Percentiles rank a stretch among this genome's conserved stretches.
Conservation (phyloP, 2,329 filamentous ascomycete genomes). For the Parasarocladium wereldwijsianum region DNA sequence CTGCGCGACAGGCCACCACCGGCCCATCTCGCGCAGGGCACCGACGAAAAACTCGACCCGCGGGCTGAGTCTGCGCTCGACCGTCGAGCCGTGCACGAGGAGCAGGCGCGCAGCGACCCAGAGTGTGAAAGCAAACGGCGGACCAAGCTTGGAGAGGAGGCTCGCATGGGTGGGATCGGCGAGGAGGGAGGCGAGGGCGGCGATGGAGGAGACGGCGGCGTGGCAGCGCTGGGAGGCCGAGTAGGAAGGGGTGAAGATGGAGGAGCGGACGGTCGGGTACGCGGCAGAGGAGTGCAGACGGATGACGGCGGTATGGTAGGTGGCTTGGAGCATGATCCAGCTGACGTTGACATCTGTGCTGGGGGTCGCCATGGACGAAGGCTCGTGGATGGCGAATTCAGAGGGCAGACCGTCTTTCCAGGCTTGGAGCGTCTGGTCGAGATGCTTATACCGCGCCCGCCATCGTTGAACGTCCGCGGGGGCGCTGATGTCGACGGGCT, state of each 20-base stretch:
- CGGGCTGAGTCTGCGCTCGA: constrained; percentile 67
- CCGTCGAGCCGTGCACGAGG: constrained; percentile 80
- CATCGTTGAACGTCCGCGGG: constrained; percentile 76
- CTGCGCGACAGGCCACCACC: constrained; percentile 73
- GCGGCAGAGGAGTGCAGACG: constrained; percentile 83
- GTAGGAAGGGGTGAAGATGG: constrained; percentile 80
- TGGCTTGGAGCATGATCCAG: constrained; percentile 84
- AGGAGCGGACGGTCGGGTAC: constrained; percentile 77
- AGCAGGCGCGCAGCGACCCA: constrained; percentile 84
- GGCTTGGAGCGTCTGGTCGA: constrained; percentile 63
- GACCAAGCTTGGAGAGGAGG: constrained; percentile 67
- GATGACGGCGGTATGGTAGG: constrained; percentile 81
- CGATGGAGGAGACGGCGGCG: constrained; percentile 69
- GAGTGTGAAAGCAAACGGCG: constrained; percentile 80
- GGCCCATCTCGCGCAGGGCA: constrained; percentile 64
- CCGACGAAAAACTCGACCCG: constrained; percentile 74
- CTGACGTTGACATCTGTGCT: constrained; percentile 62
- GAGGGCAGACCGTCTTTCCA: constrained; percentile 76
- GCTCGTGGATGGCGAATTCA: constrained; percentile 44
- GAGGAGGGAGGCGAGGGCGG: constrained; percentile 64
- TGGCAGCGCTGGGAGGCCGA: constrained; percentile 74
- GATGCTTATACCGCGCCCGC: constrained; percentile 74
- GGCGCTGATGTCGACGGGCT: constrained; percentile 76
- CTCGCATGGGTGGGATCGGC: constrained; percentile 58
- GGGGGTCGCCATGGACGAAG: no score